Evolutionary conservation across 441 rosid species (phyloP), one percentile per base, ranked within the genome.

Genomic region (Francoa sonchifolia): DNA sequence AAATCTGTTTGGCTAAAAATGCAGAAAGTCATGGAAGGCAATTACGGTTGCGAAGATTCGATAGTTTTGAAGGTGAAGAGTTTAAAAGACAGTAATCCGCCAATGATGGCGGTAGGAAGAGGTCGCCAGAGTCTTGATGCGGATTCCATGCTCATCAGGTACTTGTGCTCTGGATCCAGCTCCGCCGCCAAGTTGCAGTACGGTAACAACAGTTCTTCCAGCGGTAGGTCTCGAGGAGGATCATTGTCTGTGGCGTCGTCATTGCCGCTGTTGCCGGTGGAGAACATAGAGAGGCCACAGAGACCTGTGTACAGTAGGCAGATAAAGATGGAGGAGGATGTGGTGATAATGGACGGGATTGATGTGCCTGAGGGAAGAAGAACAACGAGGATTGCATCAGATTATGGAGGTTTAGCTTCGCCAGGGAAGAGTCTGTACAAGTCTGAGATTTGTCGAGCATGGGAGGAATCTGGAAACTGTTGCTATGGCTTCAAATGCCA

Each of bases 301-400:
- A n/a, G n/a, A n/a, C 36, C 18, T 16, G 36, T 33, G 36, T 33
- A 12, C 6, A 18, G 36, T 12, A 3, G 17, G 36, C 36, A 16
- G 36, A 8, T 33, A 18, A 33, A 33, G 12, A 18, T 33, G 36
- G 36, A 33, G 36, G 36, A 33, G 36, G 36, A 33, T 18, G 36
- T 33, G 8, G 17, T 33, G 2, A 18, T 33, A 18, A 33, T 33
- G 36, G 36, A 33, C 36, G 36, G 36, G 36, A 33, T 33, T 33
- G 17, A 12, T 6, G 17, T 33, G 15, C 36, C 36, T 6, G 36
- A 18, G 15, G 36, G 36, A 18, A 33, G 36, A 18, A 33, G 16
- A 16, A 13, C 8, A 2, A 18, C 18, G 4, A 33, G 36, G 36
- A 12, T 18, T 33, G 36, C 14, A 7, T 33, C 36, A 33, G 36